Percentiles rank a stretch among this genome's conserved stretches.
These are phyloP conservation scores for Mucor irregularis DNA, from an alignment of 371 early-diverging fungal species.

Conservation along the genomic window DNA sequence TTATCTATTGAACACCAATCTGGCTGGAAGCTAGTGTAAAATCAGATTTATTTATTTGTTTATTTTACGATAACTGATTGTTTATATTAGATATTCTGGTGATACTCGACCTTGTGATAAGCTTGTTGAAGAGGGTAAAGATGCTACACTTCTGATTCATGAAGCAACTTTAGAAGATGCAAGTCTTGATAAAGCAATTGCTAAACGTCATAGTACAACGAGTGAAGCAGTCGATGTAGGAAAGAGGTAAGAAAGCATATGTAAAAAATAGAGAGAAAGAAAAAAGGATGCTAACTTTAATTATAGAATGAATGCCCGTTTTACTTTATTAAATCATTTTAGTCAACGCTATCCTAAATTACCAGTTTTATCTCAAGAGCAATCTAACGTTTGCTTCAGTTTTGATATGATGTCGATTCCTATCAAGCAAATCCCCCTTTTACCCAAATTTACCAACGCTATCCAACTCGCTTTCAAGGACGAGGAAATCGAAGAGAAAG, in stretches of 20 bases:
- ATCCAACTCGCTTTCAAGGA: constrained; percentile 59
- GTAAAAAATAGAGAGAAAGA: no score
- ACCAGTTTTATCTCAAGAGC: constrained; percentile 57
- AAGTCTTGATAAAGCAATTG: constrained; percentile 77
- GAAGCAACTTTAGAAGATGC: constrained; percentile 96
- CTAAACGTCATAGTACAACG: constrained; percentile 90
- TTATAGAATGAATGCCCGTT: constrained; percentile 75
- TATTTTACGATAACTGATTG: background rate
- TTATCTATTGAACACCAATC: constrained; percentile 64
- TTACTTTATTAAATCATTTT: constrained; percentile 94
- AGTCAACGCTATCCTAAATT: constrained; percentile 95
- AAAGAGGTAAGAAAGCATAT: constrained; percentile 42
- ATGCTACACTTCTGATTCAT: constrained; percentile 88
- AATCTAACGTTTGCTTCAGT: constrained; percentile 67
- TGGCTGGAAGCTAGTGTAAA: constrained; percentile 71
- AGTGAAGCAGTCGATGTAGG: constrained; percentile 89
- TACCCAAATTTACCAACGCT: constrained; percentile 63
- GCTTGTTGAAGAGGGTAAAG: constrained; percentile 72
- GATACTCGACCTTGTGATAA: constrained; percentile 92
- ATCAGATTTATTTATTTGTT: constrained; percentile 6
- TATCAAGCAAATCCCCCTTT: constrained; percentile 58
- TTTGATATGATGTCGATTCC: constrained; percentile 82
- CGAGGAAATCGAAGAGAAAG: constrained; percentile 43
- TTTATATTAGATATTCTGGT: constrained; percentile 80
- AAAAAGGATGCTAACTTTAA: constrained; percentile 1